Conservation (phyloP, 129 eudicot species). For the Artemisia argyi region DNA sequence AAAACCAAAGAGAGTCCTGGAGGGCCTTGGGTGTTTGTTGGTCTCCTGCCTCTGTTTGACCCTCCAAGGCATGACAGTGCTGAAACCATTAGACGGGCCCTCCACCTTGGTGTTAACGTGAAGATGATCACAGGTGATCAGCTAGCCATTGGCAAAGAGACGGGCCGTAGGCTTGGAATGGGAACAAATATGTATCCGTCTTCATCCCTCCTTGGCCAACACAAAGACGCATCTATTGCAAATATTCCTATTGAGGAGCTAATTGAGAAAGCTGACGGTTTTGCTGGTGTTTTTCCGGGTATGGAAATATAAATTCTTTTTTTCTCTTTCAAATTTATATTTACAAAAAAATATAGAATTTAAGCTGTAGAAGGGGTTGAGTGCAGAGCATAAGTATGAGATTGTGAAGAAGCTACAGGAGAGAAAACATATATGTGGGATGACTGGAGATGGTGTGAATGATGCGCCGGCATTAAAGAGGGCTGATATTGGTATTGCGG, state of each 20-base stretch:
- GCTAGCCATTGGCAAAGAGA: constrained; percentile 86
- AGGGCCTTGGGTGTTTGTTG: constrained; percentile 72
- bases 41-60: constrained; percentile 81
- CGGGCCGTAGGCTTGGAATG: constrained; percentile 93
- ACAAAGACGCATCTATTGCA: constrained; percentile 65
- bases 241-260: constrained; percentile 78
- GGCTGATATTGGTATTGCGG: constrained; percentile 89
- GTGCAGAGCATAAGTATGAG: constrained; percentile 88
- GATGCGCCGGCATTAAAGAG: constrained; percentile 88
- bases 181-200: constrained; percentile 95
- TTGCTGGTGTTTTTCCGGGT: constrained; percentile 96
- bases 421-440: constrained; percentile 78
- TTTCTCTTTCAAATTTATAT: background rate
- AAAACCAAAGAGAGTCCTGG: constrained; percentile 75
- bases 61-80: constrained; percentile 97
- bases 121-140: constrained; percentile 97
- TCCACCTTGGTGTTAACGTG: constrained; percentile 83
- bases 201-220: constrained; percentile 83
- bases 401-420: constrained; percentile 88
- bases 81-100: constrained; percentile 79
- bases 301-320: background rate
- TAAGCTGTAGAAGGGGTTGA: constrained; percentile 12
- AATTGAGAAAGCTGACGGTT: constrained; percentile 87
- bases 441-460: constrained; percentile 96
- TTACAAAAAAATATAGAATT: background rate